These are phyloP conservation scores for Cenchrus purpureus DNA, from an alignment of 176 grass and related monocot species.

Conservation along the genomic window DNA sequence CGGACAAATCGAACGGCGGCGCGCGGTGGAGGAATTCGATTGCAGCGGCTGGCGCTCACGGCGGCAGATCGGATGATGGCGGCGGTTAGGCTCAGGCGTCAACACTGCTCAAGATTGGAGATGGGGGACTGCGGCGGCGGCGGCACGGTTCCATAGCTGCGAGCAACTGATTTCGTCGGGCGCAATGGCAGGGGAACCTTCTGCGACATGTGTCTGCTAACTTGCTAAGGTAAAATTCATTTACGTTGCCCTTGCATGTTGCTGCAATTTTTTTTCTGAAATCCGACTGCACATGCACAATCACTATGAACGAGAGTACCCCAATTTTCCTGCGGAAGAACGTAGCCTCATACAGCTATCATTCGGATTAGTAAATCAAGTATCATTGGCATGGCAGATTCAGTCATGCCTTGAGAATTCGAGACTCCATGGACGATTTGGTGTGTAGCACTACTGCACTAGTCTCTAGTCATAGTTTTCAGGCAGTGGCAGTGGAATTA, in stretches of 20 bases:
- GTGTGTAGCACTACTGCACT: no score
- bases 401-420: not conserved
- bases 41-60: not conserved
- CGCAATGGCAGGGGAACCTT: no score
- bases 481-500: not conserved
- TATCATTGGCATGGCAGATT: not conserved
- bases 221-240: not conserved
- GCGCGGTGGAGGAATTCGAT: not conserved
- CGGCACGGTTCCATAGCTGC: no score
- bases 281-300: not conserved
- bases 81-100: not conserved
- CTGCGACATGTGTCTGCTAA: no score
- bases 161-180: no score
- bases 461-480: no score
- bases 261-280: not conserved
- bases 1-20: not conserved
- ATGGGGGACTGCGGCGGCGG: not conserved
- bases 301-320: not conserved
- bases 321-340: not conserved
- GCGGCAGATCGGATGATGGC: not conserved
- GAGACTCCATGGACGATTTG: not conserved
- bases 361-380: not conserved
- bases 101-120: not conserved
- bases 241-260: not conserved
- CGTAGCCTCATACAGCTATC: not conserved